Evolutionary conservation across 768 basidiomycete species (phyloP), one percentile per base, ranked within the genome.

Genomic region (Suillus luteus): DNA sequence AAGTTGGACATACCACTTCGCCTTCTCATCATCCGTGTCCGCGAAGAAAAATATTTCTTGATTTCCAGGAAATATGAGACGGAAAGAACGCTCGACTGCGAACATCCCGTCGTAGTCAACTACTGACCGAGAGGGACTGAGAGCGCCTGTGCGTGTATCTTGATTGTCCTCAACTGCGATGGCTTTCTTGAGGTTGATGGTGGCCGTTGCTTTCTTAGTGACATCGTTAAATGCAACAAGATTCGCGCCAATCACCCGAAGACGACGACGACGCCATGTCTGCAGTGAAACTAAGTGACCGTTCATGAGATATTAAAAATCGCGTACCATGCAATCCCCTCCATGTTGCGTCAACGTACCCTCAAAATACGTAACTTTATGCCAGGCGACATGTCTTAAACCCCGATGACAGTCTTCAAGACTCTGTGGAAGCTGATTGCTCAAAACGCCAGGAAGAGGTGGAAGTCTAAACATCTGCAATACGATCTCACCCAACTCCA

Each of bases 281-380:
- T 94, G 60, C 37, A 35, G 62, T 37, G 27, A 11, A 38, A n/a
- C 55, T 58, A 59, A 58, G 31, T 61, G 27, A 27, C 15, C 35
- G 44, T 49, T 33, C 2, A 22, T 49, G n/a, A 31, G 51, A 44
- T 31, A 10, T 5, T 12, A n/a, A 51, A 43, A 24, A 31, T 33
- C 31, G 80, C 92, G 73, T 76, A 97, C 96, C 65, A 79, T 82
- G 73, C 95, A 97, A 73, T 96, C 96, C 11, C 96, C 96, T 17
- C 96, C 96, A 66, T 83, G 86, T 79, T 99, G 96, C 15, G 96
- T 99, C 67, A 99, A 76, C 0, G 87, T 89, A 33, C 96, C 95
- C 75, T 97, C 92, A 76, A 92, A 93, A 76, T 96, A 96, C 24
- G 94, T 93, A 67, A 90, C 85, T 78, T 96, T 95, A 71, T 96